phyloP scores from a whole-genome alignment of 768 basidiomycete genomes.

The Hypholoma sublateritium region DNA sequence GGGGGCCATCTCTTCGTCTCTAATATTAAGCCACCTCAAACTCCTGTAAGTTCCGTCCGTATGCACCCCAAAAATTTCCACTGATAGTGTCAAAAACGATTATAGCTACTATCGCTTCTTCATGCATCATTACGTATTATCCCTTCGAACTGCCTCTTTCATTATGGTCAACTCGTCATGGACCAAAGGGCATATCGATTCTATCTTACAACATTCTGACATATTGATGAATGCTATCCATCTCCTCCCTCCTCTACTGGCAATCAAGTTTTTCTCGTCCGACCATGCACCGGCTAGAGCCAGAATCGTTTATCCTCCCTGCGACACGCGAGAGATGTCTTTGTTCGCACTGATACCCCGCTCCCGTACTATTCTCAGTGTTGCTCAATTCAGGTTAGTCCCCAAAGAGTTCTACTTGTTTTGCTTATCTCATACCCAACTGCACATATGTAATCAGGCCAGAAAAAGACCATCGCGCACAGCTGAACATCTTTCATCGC shows the following conservation, averaged over 20 bases:
- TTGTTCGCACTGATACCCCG: constrained; percentile 52
- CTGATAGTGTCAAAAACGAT: background rate
- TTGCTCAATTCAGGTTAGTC: constrained; percentile 89
- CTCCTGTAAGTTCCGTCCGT: constrained; percentile 44
- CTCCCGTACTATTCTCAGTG: constrained; percentile 71
- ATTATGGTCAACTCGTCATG: constrained; percentile 95
- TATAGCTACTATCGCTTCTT: constrained; percentile 87
- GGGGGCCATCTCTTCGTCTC: constrained; percentile 51
- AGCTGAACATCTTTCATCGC: constrained; percentile 66
- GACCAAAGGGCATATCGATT: constrained; percentile 84
- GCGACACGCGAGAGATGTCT: constrained; percentile 77
- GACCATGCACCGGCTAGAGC: constrained; percentile 28
- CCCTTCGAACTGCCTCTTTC: constrained; percentile 72
- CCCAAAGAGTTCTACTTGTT: background rate
- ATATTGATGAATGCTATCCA: constrained; percentile 46
- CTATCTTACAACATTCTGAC: constrained; percentile 64
- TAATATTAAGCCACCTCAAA: constrained; percentile 57
- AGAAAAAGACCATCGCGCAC: constrained; percentile 89
- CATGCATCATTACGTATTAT: constrained; percentile 78
- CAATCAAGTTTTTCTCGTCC: constrained; percentile 25
- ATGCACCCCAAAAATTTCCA: background rate
- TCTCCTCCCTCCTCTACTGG: constrained; percentile 40
- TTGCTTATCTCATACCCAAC: background rate
- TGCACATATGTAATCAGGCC: constrained; percentile 50
- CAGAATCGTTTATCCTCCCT: constrained; percentile 85